phyloP scores from a whole-genome alignment of 1,284 basidiomycete species.

The Anthracocystis panici-leucophaei region DNA sequence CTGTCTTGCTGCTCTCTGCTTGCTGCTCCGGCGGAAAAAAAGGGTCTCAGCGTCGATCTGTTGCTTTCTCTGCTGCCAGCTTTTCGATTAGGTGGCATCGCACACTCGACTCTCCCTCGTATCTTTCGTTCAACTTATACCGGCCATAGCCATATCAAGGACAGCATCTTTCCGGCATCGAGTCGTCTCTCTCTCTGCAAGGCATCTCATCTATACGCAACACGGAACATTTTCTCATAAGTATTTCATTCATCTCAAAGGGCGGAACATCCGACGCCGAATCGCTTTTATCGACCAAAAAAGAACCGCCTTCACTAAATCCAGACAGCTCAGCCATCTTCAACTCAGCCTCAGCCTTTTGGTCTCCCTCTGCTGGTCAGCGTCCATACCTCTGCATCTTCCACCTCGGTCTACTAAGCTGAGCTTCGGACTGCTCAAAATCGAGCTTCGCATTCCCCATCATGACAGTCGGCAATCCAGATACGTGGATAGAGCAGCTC shows the following conservation, averaged over 20 bases:
- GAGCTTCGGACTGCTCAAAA: background rate
- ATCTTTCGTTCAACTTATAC: background rate
- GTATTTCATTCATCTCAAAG: background rate
- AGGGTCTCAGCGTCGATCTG: constrained; percentile 35
- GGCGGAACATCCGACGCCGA: background rate
- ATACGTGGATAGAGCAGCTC: constrained; percentile 74
- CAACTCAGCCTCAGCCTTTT: background rate
- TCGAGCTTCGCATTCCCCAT: constrained; percentile 4
- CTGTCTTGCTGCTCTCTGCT: background rate
- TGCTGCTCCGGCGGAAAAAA: constrained; percentile 16
- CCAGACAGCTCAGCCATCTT: background rate
- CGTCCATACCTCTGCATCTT: too few relatives aligned
- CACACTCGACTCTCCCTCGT: background rate
- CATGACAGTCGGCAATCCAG: constrained; percentile 59
- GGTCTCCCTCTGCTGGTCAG: background rate
- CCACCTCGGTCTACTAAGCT: background rate
- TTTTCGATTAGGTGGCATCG: too few relatives aligned
- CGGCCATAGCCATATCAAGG: background rate
- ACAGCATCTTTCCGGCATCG: background rate
- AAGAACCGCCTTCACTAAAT: background rate
- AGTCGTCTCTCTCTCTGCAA: background rate
- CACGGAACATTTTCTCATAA: background rate
- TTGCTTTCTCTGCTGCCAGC: constrained; percentile 1
- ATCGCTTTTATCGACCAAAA: background rate
- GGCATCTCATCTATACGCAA: background rate